phyloP scores from a whole-genome alignment of 768 basidiomycete species.

The Naematelia encephala region DNA sequence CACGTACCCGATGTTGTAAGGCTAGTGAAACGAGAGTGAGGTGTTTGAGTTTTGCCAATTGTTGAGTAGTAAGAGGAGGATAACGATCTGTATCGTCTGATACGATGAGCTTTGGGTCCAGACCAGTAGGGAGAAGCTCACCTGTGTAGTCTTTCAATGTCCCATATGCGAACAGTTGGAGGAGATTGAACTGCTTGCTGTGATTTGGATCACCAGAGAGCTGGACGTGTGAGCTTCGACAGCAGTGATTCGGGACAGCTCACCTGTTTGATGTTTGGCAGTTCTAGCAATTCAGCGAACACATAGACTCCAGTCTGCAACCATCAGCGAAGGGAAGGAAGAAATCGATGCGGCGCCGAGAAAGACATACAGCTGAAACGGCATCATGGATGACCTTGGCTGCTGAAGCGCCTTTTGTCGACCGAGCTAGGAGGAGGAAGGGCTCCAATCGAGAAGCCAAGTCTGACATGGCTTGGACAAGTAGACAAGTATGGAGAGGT shows the following conservation, averaged over 20 bases:
- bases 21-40: conserved; percentile 86
- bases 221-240: conserved; percentile 52
- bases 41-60: conserved; percentile 84
- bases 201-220: conserved; percentile 64
- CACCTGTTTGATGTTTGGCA: conserved; percentile 81
- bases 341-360: neutral
- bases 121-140: conserved; percentile 36
- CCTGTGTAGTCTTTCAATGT: conserved; percentile 80
- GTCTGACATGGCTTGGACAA: conserved; percentile 24
- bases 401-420: conserved; percentile 84
- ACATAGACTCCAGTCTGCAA: conserved; percentile 74
- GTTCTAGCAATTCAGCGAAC: conserved; percentile 80
- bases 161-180: conserved; percentile 86
- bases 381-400: conserved; percentile 78
- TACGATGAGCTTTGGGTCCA: conserved; percentile 11
- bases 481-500: too few species aligned
- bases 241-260: conserved; percentile 25
- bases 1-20: conserved; percentile 66
- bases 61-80: conserved; percentile 67
- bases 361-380: conserved; percentile 61
- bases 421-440: conserved; percentile 85
- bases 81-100: conserved; percentile 65
- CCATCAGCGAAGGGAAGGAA: neutral
- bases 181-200: conserved; percentile 60
- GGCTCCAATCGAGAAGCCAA: conserved; percentile 58